Evolutionary conservation across 225 moss, liverwort and hornwort genomes (phyloP).

Genomic region (Polytrichum commune): DNA sequence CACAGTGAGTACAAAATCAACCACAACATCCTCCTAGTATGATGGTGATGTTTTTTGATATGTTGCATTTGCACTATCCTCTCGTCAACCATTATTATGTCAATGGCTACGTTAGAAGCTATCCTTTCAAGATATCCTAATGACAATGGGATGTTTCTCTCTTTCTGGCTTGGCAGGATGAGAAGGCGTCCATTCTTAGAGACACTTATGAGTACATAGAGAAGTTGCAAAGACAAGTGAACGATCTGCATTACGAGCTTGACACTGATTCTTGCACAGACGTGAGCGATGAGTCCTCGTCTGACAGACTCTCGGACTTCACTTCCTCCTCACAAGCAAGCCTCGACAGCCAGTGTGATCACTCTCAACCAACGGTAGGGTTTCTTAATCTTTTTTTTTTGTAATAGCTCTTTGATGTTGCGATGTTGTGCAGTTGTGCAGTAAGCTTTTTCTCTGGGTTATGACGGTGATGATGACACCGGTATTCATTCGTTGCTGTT

Average conservation of each 20-base stretch:
- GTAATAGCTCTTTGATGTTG: too few relatives aligned
- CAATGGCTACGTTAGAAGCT: too few relatives aligned
- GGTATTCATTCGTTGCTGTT: not conserved
- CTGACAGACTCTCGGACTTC: slow-evolving; percentile 8
- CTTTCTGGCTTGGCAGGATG: slow-evolving; percentile 21
- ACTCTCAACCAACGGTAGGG: slow-evolving; percentile 22
- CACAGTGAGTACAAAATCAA: slow-evolving; percentile 23
- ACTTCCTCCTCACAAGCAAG: slow-evolving; percentile 17
- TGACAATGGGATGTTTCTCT: too few relatives aligned
- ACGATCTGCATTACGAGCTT: slow-evolving; percentile 35
- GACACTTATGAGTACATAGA: slow-evolving; percentile 39
- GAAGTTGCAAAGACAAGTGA: slow-evolving; percentile 38
- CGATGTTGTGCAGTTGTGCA: too few relatives aligned
- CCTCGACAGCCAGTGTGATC: slow-evolving; percentile 12
- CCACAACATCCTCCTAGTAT: too few relatives aligned
- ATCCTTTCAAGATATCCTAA: too few relatives aligned
- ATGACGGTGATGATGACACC: too few relatives aligned
- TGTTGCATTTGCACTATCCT: too few relatives aligned
- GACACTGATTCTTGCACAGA: slow-evolving; percentile 14
- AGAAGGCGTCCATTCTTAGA: slow-evolving; percentile 26
- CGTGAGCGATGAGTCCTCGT: slow-evolving; percentile 1
- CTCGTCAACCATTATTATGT: too few relatives aligned
- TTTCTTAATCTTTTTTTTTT: not conserved
- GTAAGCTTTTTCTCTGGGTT: too few relatives aligned
- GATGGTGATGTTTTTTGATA: too few relatives aligned